Percentiles rank a stretch among this genome's conserved stretches.
Evolutionary conservation across 768 basidiomycete genomes (phyloP).

Genomic region (Leucocoprinus birnbaumii): DNA sequence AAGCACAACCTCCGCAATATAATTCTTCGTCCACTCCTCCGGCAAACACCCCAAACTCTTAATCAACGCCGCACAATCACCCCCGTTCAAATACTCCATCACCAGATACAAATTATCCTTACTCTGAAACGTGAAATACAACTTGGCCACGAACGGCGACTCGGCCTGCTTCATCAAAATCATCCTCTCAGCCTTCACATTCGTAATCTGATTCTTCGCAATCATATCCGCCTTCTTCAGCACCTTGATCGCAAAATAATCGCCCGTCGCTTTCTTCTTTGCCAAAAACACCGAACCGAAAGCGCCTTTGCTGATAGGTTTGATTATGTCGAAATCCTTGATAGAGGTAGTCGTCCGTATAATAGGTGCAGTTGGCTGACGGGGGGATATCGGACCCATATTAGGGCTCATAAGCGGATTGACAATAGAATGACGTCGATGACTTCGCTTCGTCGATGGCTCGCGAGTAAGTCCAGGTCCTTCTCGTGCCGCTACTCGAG

Average conservation of each 20-base stretch:
- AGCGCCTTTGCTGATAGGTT: slow-evolving; percentile 98
- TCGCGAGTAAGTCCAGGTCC: slow-evolving; percentile 37
- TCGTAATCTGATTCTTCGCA: slow-evolving; percentile 99
- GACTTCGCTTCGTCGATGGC: slow-evolving; percentile 49
- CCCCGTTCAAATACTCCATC: slow-evolving; percentile 99
- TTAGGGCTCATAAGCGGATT: slow-evolving; percentile 63
- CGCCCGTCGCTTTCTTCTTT: slow-evolving; percentile 97
- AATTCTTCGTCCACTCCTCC: slow-evolving; percentile 96
- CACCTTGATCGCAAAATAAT: slow-evolving; percentile 99
- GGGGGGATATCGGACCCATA: slow-evolving; percentile 77
- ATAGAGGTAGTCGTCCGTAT: slow-evolving; percentile 87
- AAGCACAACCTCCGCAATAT: slow-evolving; percentile 93
- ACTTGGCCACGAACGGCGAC: slow-evolving; percentile 95
- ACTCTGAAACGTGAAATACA: slow-evolving; percentile 99
- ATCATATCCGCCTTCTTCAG: slow-evolving; percentile 99
- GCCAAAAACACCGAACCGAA: slow-evolving; percentile 98
- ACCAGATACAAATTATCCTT: slow-evolving; percentile 98
- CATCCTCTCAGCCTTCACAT: slow-evolving; percentile 99
- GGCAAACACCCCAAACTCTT: slow-evolving; percentile 91
- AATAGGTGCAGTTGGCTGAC: slow-evolving; percentile 76
- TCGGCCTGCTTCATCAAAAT: slow-evolving; percentile 99
- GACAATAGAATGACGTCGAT: slow-evolving; percentile 72
- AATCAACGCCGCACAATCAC: slow-evolving; percentile 96
- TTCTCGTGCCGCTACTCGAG: slow-evolving; percentile 49
- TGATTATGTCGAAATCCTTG: slow-evolving; percentile 99